phyloP scores from a whole-genome alignment of 2,329 filamentous ascomycete genomes.

The Sphaerulina musiva region DNA sequence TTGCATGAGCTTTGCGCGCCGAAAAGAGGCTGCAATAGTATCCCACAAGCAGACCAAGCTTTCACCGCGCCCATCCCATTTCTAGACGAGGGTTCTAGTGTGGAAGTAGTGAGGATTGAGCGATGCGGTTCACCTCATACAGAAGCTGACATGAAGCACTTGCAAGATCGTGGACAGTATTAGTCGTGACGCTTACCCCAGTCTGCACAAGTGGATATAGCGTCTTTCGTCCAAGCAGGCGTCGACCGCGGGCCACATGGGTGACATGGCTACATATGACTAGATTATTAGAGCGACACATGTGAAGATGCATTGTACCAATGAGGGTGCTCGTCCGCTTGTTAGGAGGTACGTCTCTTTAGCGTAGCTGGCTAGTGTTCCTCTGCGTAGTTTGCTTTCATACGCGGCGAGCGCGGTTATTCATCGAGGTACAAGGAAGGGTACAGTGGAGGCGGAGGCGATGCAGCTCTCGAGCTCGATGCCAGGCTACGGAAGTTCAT shows the following conservation, averaged over 20 bases:
- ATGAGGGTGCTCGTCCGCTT: background rate
- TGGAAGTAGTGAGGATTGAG: no score
- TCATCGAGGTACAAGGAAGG: background rate
- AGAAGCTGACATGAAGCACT: no score
- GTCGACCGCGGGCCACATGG: background rate
- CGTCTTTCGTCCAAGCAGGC: background rate
- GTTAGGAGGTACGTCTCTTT: background rate
- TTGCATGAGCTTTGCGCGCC: background rate
- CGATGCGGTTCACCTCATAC: no score
- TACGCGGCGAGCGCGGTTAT: constrained; percentile 1
- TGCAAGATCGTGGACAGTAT: no score
- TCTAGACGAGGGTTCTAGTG: no score
- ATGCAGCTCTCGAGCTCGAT: constrained; percentile 2
- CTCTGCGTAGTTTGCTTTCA: background rate
- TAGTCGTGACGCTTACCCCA: background rate
- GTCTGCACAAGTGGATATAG: background rate
- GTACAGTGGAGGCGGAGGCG: background rate
- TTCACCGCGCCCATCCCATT: no score
- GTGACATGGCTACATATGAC: background rate
- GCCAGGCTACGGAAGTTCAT: background rate
- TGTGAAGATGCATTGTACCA: constrained; percentile 3
- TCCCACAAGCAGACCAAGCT: background rate
- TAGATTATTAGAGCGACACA: background rate
- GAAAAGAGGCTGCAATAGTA: background rate
- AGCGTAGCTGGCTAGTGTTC: background rate